phyloP scores from a whole-genome alignment of 192 early-diverging fungal species.

The Coemansia sp. region DNA sequence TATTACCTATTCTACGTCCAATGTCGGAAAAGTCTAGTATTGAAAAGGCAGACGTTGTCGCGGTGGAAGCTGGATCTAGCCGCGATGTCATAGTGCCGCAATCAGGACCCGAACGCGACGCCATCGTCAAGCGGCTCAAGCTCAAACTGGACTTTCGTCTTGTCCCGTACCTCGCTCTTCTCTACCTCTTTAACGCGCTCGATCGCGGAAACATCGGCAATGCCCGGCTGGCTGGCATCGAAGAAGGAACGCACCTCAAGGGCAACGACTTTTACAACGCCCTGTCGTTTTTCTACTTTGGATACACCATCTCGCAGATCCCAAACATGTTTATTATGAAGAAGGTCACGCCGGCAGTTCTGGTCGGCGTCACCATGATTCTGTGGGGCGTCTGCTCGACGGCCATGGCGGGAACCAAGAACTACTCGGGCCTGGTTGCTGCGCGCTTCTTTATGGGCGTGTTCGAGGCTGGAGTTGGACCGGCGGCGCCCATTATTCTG shows the following conservation, averaged over 20 bases:
- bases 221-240: slow-evolving; percentile 58
- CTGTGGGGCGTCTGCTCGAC: slow-evolving; percentile 70
- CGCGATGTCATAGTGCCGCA: slow-evolving; percentile 27
- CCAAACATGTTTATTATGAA: slow-evolving; percentile 77
- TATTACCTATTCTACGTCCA: not conserved
- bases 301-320: slow-evolving; percentile 74
- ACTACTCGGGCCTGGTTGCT: slow-evolving; percentile 25
- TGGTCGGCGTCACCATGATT: slow-evolving; percentile 66
- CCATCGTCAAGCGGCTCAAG: slow-evolving; percentile 47
- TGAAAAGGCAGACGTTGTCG: slow-evolving; percentile 3
- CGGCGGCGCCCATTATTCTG: slow-evolving; percentile 68
- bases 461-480: slow-evolving; percentile 70
- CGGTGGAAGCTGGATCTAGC: not conserved
- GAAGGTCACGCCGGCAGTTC: slow-evolving; percentile 57
- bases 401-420: slow-evolving; percentile 58
- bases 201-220: slow-evolving; percentile 77
- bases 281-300: slow-evolving; percentile 55
- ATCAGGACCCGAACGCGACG: slow-evolving; percentile 44
- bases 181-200: slow-evolving; percentile 69
- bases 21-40: slow-evolving; percentile 15
- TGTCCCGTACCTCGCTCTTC: slow-evolving; percentile 60
- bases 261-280: slow-evolving; percentile 54
- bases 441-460: slow-evolving; percentile 58
- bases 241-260: slow-evolving; percentile 48
- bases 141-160: slow-evolving; percentile 61